Conservation (phyloP, 768 basidiomycete genomes). For the Ramaria rubella region DNA sequence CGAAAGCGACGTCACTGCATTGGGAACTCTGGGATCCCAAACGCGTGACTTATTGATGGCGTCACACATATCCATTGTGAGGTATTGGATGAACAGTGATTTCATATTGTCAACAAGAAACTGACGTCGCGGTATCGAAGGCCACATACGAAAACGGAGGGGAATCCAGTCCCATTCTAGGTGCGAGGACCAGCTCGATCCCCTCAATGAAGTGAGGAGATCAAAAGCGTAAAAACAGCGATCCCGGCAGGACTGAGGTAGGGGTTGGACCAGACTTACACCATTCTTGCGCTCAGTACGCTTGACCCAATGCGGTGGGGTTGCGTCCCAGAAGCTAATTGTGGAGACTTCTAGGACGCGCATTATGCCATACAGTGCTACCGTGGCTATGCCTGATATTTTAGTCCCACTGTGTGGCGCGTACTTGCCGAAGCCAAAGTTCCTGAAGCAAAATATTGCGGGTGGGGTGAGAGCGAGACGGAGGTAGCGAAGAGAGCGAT, state of each 20-base stretch:
- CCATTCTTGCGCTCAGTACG: neutral
- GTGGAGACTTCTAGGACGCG: neutral
- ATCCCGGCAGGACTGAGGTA: neutral
- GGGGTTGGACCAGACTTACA: neutral
- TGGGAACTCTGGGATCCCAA: neutral
- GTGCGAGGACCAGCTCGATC: slow-evolving; percentile 3
- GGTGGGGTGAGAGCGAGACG: neutral
- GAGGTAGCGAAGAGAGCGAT: neutral
- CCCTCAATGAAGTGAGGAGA: slow-evolving; percentile 3
- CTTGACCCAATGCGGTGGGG: neutral
- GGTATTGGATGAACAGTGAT: neutral
- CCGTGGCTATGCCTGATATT: neutral
- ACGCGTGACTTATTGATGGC: neutral
- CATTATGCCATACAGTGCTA: slow-evolving; percentile 1
- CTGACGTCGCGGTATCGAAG: neutral
- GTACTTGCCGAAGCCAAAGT: neutral
- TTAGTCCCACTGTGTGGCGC: neutral
- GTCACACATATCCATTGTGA: neutral
- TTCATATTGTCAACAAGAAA: neutral
- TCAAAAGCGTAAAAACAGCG: slow-evolving; percentile 8
- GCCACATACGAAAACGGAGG: neutral
- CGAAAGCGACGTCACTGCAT: neutral
- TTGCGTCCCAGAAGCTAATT: neutral
- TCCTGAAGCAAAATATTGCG: slow-evolving; percentile 3
- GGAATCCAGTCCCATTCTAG: slow-evolving; percentile 3